A percentile compares a stretch with the other conserved stretches of the same genome.
These are phyloP conservation scores for Penicillium corylophilum DNA, from an alignment of 2,329 filamentous ascomycete genomes.

Conservation along the genomic window DNA sequence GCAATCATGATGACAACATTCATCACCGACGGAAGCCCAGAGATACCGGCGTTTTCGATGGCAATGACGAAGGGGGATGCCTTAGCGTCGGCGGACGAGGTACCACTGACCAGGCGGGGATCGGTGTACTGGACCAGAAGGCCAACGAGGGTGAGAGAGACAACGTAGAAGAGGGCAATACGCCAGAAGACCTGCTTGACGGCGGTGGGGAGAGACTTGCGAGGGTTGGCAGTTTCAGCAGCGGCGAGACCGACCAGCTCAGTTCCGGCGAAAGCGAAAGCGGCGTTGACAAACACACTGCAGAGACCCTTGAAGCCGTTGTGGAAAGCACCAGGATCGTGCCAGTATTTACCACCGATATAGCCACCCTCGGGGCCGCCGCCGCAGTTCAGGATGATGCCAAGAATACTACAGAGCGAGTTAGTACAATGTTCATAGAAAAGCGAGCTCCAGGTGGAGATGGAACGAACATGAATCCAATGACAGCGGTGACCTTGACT, in stretches of 20 bases:
- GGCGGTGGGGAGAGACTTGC: constrained; percentile 75
- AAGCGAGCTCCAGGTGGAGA: not conserved
- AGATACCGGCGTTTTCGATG: constrained; percentile 79
- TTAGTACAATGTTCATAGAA: constrained; percentile 17
- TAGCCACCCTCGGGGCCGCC: constrained; percentile 72
- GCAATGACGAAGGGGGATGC: constrained; percentile 93
- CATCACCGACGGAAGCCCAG: constrained; percentile 81
- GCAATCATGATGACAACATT: constrained; percentile 92
- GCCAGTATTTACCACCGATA: constrained; percentile 77
- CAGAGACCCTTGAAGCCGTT: constrained; percentile 67
- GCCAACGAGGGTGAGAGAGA: constrained; percentile 76
- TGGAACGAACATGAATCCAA: constrained; percentile 75
- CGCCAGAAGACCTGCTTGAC: constrained; percentile 96
- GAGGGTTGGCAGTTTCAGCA: constrained; percentile 58
- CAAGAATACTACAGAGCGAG: constrained; percentile 63
- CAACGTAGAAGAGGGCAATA: constrained; percentile 85
- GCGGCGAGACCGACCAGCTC: constrained; percentile 62
- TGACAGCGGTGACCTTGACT: constrained; percentile 80
- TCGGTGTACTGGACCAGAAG: constrained; percentile 77
- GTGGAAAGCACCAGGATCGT: constrained; percentile 71
- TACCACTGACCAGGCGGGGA: constrained; percentile 58
- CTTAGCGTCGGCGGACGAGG: constrained; percentile 62
- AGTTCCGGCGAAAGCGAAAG: constrained; percentile 62
- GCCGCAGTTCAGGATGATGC: constrained; percentile 80
- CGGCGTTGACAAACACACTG: constrained; percentile 62